These are phyloP conservation scores for Nemophila menziesii DNA, from an alignment of 257 asterid genomes.

Conservation along the genomic window DNA sequence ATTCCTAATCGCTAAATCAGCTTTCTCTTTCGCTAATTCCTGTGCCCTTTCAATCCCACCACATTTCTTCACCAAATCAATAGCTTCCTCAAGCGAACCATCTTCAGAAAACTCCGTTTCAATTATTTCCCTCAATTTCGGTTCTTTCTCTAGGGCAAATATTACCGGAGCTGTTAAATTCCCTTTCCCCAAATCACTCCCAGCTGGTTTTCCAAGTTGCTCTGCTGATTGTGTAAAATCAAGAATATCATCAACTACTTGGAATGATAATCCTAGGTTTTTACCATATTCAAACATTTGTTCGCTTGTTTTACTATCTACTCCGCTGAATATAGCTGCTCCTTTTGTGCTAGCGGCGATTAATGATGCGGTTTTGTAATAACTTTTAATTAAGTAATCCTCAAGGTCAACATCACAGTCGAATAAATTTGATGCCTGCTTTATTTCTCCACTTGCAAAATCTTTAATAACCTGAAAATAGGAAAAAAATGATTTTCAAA, in stretches of 20 bases:
- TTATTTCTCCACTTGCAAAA: conserved; percentile 98
- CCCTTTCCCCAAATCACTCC: conserved; percentile 39
- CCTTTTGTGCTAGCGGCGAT: conserved; percentile 4
- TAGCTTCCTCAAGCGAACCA: conserved; percentile 76
- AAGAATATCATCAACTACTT: conserved; percentile 12
- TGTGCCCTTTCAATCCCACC: conserved; percentile 74
- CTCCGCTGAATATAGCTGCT: conserved; percentile 15
- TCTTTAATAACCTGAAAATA: conserved; percentile 70
- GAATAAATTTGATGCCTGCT: conserved; percentile 74
- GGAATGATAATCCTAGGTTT: conserved; percentile 10
- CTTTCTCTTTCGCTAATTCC: conserved; percentile 65
- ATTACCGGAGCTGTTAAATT: conserved; percentile 81
- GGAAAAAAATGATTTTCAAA: too few relatives aligned
- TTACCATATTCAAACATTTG: conserved; percentile 9
- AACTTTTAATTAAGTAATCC: conserved; percentile 76
- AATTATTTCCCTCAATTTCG: conserved; percentile 56
- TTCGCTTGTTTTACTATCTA: conserved; percentile 1
- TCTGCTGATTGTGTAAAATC: conserved; percentile 11
- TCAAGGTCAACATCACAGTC: conserved; percentile 78
- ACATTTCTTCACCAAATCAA: conserved; percentile 44
- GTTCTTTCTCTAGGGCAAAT: conserved; percentile 59
- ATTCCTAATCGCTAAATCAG: conserved; percentile 47
- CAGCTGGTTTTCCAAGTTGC: conserved; percentile 17
- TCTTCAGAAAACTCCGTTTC: conserved; percentile 70
- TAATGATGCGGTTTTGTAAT: conserved; percentile 14